phyloP scores from a whole-genome alignment of 1,139 yeast species.

The Suhomyces bokatorum region DNA sequence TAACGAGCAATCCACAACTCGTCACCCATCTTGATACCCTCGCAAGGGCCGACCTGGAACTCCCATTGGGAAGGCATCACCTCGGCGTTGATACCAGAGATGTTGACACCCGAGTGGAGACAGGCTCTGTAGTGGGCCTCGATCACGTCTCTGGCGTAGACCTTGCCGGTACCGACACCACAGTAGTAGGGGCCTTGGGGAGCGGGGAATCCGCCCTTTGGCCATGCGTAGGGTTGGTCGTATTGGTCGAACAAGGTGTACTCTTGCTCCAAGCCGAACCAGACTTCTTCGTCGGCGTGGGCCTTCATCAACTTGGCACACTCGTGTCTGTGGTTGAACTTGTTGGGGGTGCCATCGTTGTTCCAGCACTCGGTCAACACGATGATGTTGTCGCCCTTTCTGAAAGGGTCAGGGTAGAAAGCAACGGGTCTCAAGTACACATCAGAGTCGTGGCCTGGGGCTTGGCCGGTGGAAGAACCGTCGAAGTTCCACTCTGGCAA shows the following conservation, averaged over 20 bases:
- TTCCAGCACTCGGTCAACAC: conserved; percentile 97
- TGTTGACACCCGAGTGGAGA: conserved; percentile 82
- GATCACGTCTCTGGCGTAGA: conserved; percentile 94
- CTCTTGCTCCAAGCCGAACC: conserved; percentile 99
- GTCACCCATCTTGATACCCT: conserved; percentile 95
- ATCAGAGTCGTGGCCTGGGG: conserved; percentile 97
- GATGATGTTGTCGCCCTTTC: conserved; percentile 94
- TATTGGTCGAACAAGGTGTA: conserved; percentile 92
- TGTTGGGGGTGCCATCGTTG: conserved; percentile 98
- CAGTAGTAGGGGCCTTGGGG: conserved; percentile 99
- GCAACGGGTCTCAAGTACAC: conserved; percentile 93
- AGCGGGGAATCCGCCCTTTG: conserved; percentile 99
- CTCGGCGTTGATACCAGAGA: conserved; percentile 98
- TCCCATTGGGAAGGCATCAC: conserved; percentile 99
- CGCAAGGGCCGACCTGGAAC: conserved; percentile 99
- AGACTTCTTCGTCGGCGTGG: conserved; percentile 78
- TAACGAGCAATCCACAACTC: conserved; percentile 96
- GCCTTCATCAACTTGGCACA: conserved; percentile 95
- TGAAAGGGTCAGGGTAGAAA: conserved; percentile 93
- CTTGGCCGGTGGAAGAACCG: conserved; percentile 98
- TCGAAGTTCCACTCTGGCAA: conserved; percentile 99
- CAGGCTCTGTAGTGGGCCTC: conserved; percentile 99
- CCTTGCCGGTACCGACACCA: conserved; percentile 99
- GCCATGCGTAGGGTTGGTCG: conserved; percentile 96
- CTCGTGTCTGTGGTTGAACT: conserved; percentile 96